These are phyloP conservation scores for Chenopodium formosanum DNA, from an alignment of 148 eudicot genomes.

Conservation along the genomic window DNA sequence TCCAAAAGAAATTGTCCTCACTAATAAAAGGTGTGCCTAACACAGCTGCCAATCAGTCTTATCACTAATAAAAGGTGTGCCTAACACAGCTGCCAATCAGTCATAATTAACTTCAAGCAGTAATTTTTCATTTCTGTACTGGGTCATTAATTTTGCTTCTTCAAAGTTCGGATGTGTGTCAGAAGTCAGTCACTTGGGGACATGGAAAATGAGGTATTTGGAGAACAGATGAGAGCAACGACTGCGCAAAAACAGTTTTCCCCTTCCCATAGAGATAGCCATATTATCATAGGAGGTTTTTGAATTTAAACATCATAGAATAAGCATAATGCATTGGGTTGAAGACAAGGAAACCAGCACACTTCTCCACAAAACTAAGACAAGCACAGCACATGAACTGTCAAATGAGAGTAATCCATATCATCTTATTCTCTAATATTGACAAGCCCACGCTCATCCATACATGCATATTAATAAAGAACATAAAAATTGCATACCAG, in stretches of 20 bases:
- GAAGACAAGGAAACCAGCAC: background rate
- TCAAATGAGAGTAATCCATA: background rate
- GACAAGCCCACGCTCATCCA: slow-evolving; percentile 9
- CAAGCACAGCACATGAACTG: background rate
- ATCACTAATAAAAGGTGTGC: background rate
- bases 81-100: background rate
- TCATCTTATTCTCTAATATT: background rate
- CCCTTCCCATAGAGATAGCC: background rate
- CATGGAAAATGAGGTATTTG: background rate
- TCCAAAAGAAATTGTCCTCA: background rate
- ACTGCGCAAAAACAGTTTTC: background rate
- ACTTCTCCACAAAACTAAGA: background rate
- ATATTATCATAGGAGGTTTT: background rate
- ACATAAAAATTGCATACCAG: slow-evolving; percentile 53
- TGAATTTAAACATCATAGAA: background rate
- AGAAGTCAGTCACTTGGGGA: background rate
- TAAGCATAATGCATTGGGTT: background rate
- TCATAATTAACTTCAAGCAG: background rate
- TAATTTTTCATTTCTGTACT: background rate
- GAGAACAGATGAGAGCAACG: background rate
- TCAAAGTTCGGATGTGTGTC: background rate
- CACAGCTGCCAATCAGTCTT: background rate
- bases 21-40: background rate
- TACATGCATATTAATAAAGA: background rate
- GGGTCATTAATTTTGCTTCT: background rate